These are phyloP conservation scores for Lichtheimia hyalospora DNA, from an alignment of 371 early-diverging fungal genomes.

Conservation along the genomic window DNA sequence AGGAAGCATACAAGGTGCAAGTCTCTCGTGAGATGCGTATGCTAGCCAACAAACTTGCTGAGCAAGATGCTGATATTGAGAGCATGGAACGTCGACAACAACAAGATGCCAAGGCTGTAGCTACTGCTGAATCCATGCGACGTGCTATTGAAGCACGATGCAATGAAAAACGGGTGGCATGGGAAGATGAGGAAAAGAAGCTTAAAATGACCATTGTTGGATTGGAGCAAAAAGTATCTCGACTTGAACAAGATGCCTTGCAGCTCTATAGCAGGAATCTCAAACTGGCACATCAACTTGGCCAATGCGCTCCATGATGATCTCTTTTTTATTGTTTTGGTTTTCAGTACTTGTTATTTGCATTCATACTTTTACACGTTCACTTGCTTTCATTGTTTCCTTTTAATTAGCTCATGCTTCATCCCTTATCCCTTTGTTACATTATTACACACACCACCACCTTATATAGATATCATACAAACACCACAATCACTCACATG, in stretches of 20 bases:
- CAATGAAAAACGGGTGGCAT: slow-evolving; percentile 3
- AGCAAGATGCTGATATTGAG: slow-evolving; percentile 14
- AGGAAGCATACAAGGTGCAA: slow-evolving; percentile 10
- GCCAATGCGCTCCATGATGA: slow-evolving; percentile 8
- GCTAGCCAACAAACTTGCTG: slow-evolving; percentile 12
- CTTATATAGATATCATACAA: neutral
- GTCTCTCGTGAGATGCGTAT: slow-evolving; percentile 14
- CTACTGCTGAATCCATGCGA: neutral
- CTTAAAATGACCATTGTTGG: slow-evolving; percentile 7
- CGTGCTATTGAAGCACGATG: slow-evolving; percentile 1
- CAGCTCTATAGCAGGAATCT: slow-evolving; percentile 17
- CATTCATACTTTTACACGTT: neutral
- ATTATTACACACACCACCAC: neutral
- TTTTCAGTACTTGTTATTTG: neutral
- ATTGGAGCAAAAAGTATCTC: slow-evolving; percentile 13
- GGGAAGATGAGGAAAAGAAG: slow-evolving; percentile 10
- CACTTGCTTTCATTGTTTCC: neutral
- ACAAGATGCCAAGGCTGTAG: slow-evolving; percentile 3
- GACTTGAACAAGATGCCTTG: slow-evolving; percentile 16
- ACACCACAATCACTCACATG: neutral
- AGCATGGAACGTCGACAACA: slow-evolving; percentile 8
- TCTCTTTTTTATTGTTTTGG: slow-evolving; percentile 2
- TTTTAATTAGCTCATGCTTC: slow-evolving; percentile 1
- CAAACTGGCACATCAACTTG: slow-evolving; percentile 17
- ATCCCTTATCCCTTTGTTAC: neutral